Conservation (phyloP, 257 asterid species). For the Voacanga thouarsii region DNA sequence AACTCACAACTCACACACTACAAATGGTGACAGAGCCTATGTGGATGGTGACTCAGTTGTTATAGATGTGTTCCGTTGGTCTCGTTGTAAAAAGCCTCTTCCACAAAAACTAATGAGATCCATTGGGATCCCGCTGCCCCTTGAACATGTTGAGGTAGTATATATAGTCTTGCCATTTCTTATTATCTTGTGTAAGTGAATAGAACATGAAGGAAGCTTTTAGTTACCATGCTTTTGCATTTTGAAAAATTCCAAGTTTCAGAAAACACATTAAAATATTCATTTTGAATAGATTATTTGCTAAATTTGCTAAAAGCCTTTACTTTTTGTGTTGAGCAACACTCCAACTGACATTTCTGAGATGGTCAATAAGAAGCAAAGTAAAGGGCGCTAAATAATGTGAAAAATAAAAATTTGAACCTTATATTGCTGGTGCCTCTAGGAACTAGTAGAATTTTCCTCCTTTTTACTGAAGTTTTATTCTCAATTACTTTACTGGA, state of each 20-base stretch:
- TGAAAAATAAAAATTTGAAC: no score
- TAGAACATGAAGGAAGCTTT: not conserved
- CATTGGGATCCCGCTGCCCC: conserved; percentile 79
- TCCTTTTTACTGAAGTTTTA: conserved; percentile 10
- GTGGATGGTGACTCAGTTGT: conserved; percentile 53
- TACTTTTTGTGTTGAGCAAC: no score
- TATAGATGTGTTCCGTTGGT: conserved; percentile 78
- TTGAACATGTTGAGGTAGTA: conserved; percentile 79
- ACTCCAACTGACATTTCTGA: no score
- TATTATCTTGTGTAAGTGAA: not conserved
- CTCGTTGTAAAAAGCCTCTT: conserved; percentile 72
- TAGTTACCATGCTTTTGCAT: not conserved
- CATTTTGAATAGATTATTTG: not conserved
- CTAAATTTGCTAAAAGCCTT: not conserved
- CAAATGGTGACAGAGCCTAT: conserved; percentile 55
- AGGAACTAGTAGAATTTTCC: not conserved
- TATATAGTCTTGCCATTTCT: not conserved
- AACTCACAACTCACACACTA: conserved; percentile 32
- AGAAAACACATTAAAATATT: not conserved
- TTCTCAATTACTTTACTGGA: conserved; percentile 4
- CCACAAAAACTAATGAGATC: conserved; percentile 66
- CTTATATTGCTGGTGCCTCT: not conserved
- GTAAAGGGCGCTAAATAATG: not conserved
- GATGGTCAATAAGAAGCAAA: no score
- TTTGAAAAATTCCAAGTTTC: not conserved